These are phyloP conservation scores for Xylaria sp. DNA, from an alignment of 2,329 filamentous ascomycete species.

Conservation along the genomic window DNA sequence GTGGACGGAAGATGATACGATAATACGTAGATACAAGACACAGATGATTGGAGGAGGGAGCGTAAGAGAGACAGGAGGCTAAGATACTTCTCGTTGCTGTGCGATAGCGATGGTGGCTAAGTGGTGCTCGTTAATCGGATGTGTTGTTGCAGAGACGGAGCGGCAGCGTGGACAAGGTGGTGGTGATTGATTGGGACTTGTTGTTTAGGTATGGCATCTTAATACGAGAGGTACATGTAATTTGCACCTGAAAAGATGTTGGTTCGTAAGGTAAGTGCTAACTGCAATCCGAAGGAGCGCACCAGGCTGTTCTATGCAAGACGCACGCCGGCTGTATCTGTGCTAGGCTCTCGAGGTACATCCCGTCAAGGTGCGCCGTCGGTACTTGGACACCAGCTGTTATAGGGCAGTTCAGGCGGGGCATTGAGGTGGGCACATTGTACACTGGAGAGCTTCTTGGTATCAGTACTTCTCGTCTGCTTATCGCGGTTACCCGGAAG, in stretches of 20 bases:
- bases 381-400: too few species aligned
- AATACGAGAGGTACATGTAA: background rate
- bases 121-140: background rate
- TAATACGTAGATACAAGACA: background rate
- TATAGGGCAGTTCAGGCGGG: too few species aligned
- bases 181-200: slow-evolving; percentile 7
- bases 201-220: slow-evolving; percentile 1
- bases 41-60: background rate
- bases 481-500: too few species aligned
- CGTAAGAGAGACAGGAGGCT: background rate
- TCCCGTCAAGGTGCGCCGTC: too few species aligned
- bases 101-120: background rate
- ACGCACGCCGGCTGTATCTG: background rate
- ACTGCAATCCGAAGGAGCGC: background rate
- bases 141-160: background rate
- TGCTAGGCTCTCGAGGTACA: too few species aligned
- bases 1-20: slow-evolving; percentile 1
- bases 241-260: slow-evolving; percentile 13
- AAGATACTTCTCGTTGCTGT: background rate
- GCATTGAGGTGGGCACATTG: too few species aligned
- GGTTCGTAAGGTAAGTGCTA: slow-evolving; percentile 1
- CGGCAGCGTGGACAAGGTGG: slow-evolving; percentile 4
- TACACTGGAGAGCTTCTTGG: too few species aligned
- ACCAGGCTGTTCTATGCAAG: background rate
- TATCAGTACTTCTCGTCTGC: too few species aligned